Evolutionary conservation across 805 yeast species (phyloP), one percentile per base, ranked within the genome.

Genomic region (Novakomyces olei): DNA sequence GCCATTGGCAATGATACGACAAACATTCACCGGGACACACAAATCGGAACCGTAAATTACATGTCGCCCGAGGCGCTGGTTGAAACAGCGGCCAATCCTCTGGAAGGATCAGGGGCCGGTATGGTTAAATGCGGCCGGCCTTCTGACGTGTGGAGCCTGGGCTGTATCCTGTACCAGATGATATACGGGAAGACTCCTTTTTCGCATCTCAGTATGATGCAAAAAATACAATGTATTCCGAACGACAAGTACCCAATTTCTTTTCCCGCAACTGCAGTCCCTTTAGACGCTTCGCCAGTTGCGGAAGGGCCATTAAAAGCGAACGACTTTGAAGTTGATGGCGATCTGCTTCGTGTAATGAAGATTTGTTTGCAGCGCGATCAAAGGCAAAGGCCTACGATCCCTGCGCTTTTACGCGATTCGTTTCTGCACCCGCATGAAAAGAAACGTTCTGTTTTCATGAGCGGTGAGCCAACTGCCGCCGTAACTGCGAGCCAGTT

Each of bases 71-170:
- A 85, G 51, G 78, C 95, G 0, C 55, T 85, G 37, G 61, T 74
- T 29, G 91, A 75, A 50, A 67, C 60, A 37, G 60, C 57, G 33
- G 41, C 27, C 34, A 58, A 50, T 33, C 57, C 53, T 20, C 36
- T 48, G 4, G 45, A 47, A 26, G 49, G 46, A 35, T 54, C 36
- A 53, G 67, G 24, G 55, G 15, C 22, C 26, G 22, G 22, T 7
- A 30, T 42, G 22, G 47, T 47, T 85, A 77, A 69, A 50, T 92
- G 83, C 7, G 95, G 96, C 1, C 74, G 72, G 44, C 93, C 96
- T 0, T 76, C 95, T 2, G 98, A 88, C 54, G 72, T 88, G 10
- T 88, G 98, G 98, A 81, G 96, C 15, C 77, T 93, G 53, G 98
- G 98, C 1, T 81, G 96, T 50, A 85, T 88, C 3, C 59, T 88